A percentile compares a stretch with the other conserved stretches of the same genome.
Conservation (phyloP, 2,329 filamentous ascomycete species). For the Rhinocladiella similis region DNA sequence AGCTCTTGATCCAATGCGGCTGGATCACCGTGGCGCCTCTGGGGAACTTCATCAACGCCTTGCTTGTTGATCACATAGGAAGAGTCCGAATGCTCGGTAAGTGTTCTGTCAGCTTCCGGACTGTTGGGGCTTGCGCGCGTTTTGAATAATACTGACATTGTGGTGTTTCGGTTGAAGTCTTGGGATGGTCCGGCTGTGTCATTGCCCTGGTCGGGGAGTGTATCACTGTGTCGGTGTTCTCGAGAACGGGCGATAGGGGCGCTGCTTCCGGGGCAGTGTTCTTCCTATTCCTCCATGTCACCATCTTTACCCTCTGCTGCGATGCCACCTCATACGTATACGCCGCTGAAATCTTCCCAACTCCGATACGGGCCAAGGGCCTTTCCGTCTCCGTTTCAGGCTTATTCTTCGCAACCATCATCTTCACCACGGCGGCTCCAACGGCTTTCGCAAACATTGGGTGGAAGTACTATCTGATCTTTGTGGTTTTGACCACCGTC, state of each 20-base stretch:
- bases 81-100: constrained; percentile 3
- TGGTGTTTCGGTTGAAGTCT: background rate
- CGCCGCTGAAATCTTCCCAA: constrained; percentile 13
- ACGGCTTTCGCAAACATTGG: constrained; percentile 32
- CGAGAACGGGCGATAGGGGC: constrained; percentile 44
- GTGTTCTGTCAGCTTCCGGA: too few species aligned
- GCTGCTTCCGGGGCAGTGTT: constrained; percentile 48
- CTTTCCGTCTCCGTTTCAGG: constrained; percentile 1
- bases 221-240: constrained; percentile 50
- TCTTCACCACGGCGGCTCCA: constrained; percentile 14
- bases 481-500: constrained; percentile 38
- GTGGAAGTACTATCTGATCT: constrained; percentile 35
- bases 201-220: constrained; percentile 33
- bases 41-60: constrained; percentile 12
- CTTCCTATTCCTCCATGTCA: constrained; percentile 40
- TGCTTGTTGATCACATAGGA: constrained; percentile 20
- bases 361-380: constrained; percentile 9
- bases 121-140: too few species aligned
- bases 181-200: constrained; percentile 36
- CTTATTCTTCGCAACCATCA: background rate
- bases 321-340: constrained; percentile 5
- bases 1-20: constrained; percentile 19
- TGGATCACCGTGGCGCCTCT: constrained; percentile 17
- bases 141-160: too few species aligned
- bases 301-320: constrained; percentile 38